Percentiles rank a stretch among this genome's conserved stretches.
phyloP scores from a whole-genome alignment of 129 eudicot genomes.

The Centrapalus pauciflorus region DNA sequence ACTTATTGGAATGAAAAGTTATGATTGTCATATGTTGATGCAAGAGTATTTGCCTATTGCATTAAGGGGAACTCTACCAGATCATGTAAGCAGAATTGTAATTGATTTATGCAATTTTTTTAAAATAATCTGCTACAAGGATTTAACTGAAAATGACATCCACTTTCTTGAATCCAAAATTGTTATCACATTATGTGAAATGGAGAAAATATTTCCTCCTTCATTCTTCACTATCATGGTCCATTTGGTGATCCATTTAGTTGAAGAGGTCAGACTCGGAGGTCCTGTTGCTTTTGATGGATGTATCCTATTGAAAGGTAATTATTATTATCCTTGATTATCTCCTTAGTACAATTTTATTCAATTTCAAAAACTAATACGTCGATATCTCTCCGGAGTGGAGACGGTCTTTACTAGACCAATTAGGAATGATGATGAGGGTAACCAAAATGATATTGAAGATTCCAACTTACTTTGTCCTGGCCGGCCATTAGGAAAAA shows the following conservation, averaged over 20 bases:
- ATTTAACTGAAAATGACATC: not conserved
- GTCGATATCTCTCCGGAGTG: too few species aligned
- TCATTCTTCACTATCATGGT: constrained; percentile 1
- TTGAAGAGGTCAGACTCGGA: not conserved
- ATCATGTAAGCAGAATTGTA: too few species aligned
- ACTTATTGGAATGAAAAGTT: not conserved
- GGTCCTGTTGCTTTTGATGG: constrained; percentile 3
- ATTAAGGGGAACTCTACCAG: too few species aligned
- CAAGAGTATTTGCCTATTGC: too few species aligned
- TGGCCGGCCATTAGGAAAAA: not conserved
- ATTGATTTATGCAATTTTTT: not conserved
- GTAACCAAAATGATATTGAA: constrained; percentile 1
- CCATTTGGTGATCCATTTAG: not conserved
- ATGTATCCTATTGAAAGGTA: constrained; percentile 9
- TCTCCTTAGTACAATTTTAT: too few species aligned
- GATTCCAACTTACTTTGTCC: not conserved
- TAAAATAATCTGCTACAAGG: not conserved
- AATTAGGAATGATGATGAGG: constrained; percentile 4
- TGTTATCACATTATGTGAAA: not conserved
- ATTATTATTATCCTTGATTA: too few species aligned
- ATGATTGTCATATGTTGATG: too few species aligned
- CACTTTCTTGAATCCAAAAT: not conserved
- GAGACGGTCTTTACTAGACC: constrained; percentile 3
- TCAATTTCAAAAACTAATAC: too few species aligned
- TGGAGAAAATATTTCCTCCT: not conserved